Base-by-base conservation (phyloP, 192 early-diverging fungal genomes). In the Phlyctochytrium planicorne region DNA sequence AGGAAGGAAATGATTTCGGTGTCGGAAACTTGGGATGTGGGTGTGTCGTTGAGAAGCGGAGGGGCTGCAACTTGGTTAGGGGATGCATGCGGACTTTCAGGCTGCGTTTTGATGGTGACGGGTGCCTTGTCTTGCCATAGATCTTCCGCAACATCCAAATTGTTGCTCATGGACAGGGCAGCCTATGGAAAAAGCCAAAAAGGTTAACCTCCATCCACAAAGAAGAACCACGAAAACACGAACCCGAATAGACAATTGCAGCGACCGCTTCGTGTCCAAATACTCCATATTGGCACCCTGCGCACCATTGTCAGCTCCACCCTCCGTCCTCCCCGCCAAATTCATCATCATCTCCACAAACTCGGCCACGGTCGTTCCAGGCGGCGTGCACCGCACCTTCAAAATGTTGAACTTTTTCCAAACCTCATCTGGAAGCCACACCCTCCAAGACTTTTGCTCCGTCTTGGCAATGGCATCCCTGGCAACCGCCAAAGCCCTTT, bases 321-420 rank as follows among this genome's bases (percentile, higher is more conserved):
- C 40, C 40, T 47, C 40, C 6, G 40, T 47, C 40, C 40, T 6
- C 10, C 40, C 40, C 10, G 25, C 55, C 6, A 57, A 29, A 57
- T 57, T 27, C 20, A 57, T 12, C 55, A 57, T 57, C 55, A 57
- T 57, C 27, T 57, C 55, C 6, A 57, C 27, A 27, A 57, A 57
- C 55, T 57, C 55, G 10, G 55, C 55, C 20, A 57, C 55, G 4
- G 55, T 57, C 61, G 50, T 34, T 23, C 61, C 61, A 6, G 40
- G 61, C 14, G 61, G 61, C 6, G 35, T 6, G 31, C 61, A 62
- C 6, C 34, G 35, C 17, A 23, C 61, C 61, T 34, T 62, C 50
- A 62, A 14, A 24, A 62, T 14, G 35, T 55, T 62, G 31, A 62
- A 62, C 25, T 31, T 10, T 6, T n/a, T 29, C 61, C 61, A 62